Evolutionary conservation across 305 asterid species (phyloP), one percentile per base, ranked within the genome.

Genomic region (Fraxinus sp.): DNA sequence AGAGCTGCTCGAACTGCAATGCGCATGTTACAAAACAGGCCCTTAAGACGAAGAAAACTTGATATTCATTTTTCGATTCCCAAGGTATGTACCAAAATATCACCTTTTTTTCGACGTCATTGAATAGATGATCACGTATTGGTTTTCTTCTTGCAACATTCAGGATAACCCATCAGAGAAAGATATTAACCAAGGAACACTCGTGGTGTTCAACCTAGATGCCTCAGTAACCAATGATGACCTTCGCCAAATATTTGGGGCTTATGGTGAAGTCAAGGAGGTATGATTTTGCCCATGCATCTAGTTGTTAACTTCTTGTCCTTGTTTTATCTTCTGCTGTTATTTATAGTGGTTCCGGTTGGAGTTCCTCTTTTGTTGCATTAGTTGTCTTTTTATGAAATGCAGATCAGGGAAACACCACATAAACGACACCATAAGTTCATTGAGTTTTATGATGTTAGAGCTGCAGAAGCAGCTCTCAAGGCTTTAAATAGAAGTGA

Each of bases 161-260:
- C 91, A 97, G 99, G 99, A 97, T 80, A 97, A 97, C 81, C 99
- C 99, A 16, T 92, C 99, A 3, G 99, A 97, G 79, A 97, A 93
- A 80, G 99, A 97, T 83, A 73, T 97, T 71, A 97, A 97, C 86
- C 99, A 97, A 89, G 99, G 99, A 83, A 97, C 99, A 52, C 89
- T 97, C 28, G 99, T 97, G 84, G 97, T 93, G 59, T 97, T 97
- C 88, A 97, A 97, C 89, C 85, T 97, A 92, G 99, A 97, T 86
- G 91, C 97, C 28, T 91, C 94, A 78, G 94, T 91, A 59, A 81
- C 93, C 66, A 87, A 86, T 64, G 94, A 90, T 41, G 92, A 91
- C 75, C 90, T 91, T 76, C 92, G 87, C 74, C 91, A 86, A 79
- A 91, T 90, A 82, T 91, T 91, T 86, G 93, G 94, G 84, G 90